Evolutionary conservation across 805 yeast genomes (phyloP), one percentile per base, ranked within the genome.

Genomic region (Candida yuanshanica): DNA sequence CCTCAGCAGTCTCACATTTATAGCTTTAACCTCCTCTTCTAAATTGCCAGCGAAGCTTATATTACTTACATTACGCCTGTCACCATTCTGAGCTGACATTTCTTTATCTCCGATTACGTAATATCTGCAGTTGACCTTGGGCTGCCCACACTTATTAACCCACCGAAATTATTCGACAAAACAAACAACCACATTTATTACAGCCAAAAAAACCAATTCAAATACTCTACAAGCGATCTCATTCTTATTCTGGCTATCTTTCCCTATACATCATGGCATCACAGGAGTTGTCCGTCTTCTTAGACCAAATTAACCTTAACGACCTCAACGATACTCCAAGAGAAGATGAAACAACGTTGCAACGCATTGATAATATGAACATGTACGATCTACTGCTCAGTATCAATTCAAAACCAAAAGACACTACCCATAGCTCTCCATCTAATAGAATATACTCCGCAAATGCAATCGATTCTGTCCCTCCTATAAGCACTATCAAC

Each of bases 401-500:
- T 21, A 18, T 31, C 34, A 17, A 17, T 21, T 18, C 34, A 13
- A 31, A 27, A n/a, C 34, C 20, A 18, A 18, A 17, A 7, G 20
- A 31, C 14, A 17, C 34, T 17, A 11, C 34, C 22, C 8, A n/a
- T n/a, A n/a, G n/a, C n/a, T 18, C 34, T n/a, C 34, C 22, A n/a
- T 31, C 13, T n/a, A 31, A 31, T 21, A 31, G 14, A 7, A 27
- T 27, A 27, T 27, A 27, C 31, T 27, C 31, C 4, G 31, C 31
- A 10, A 27, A 16, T 16, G 31, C 31, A 8, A 27, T 27, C 34
- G 14, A 31, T 17, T 17, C 21, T 10, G 34, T 31, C 7, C 42
- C 48, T 11, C 50, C 48, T 13, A 36, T 39, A 2, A 14, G 25
- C 35, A 50, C 54, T 2, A 51, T 51, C 26, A 47, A 51, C 32